A percentile compares a stretch with the other conserved stretches of the same genome.
Evolutionary conservation across 129 eudicot genomes (phyloP).

Genomic region (Gnaphalium uliginosum): DNA sequence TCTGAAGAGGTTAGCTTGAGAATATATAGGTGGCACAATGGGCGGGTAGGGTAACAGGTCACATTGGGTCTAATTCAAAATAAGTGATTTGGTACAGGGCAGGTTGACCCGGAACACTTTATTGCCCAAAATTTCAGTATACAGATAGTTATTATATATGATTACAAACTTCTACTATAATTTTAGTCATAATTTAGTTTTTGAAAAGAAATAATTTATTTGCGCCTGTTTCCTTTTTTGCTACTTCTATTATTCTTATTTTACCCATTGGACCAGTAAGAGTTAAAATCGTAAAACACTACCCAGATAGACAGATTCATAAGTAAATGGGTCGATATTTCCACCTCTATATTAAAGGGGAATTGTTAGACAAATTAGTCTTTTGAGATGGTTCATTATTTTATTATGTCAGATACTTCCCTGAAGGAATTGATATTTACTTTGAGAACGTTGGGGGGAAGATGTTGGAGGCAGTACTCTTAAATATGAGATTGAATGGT

Average conservation of each 20-base stretch:
- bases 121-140: too few relatives aligned
- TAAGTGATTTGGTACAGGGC: neutral
- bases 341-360: neutral
- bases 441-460: slow-evolving; percentile 44
- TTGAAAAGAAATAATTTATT: neutral
- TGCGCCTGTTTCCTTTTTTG: too few relatives aligned
- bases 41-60: too few relatives aligned
- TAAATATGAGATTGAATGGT: slow-evolving; percentile 37
- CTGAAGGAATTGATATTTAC: slow-evolving; percentile 42
- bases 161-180: too few relatives aligned
- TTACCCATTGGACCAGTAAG: too few relatives aligned
- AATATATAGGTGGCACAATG: neutral
- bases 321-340: neutral
- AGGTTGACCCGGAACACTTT: too few relatives aligned
- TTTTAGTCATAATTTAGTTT: too few relatives aligned
- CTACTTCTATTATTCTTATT: too few relatives aligned
- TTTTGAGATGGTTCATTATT: neutral
- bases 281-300: too few relatives aligned
- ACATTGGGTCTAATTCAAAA: too few relatives aligned
- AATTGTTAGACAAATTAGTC: neutral
- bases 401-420: slow-evolving; percentile 28
- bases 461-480: slow-evolving; percentile 44
- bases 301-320: too few relatives aligned
- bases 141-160: too few relatives aligned
- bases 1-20: slow-evolving; percentile 35